Base-by-base conservation (phyloP, 495 filamentous ascomycete species). In the Hypoxylon cercidicola region DNA sequence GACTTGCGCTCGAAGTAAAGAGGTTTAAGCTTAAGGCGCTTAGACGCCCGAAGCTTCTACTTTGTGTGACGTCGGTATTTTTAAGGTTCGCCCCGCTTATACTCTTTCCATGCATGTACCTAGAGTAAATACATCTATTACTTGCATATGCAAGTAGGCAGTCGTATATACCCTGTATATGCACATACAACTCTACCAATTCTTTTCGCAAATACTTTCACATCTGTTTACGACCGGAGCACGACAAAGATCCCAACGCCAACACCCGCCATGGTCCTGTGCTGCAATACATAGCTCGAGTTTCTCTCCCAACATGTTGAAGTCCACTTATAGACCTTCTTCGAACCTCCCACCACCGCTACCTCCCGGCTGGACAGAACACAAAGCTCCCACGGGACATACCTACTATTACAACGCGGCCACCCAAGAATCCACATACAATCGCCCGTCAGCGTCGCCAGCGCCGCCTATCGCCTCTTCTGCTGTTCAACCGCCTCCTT, bases 371-470 rank as follows among this genome's bases (percentile, higher is more conserved):
- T 98, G 93, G 93, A 92, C 91, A 21, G 91, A 96, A 75, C 93
- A 97, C 77, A 93, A 90, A 80, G 91, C 94, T 57, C 93, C 93
- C 13, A 89, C 90, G 56, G 93, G 93, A 5, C 93, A 96, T 71
- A 81, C 84, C 12, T 97, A 96, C 77, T 97, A 93, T 73, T 95
- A 96, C 78, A 90, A 97, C 78, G 79, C 87, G n/a, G 76, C 82
- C 28, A 97, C 92, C 0, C 93, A 96, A 70, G 79, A 90, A 72
- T 97, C 94, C 1, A 97, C 93, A 37, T 97, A 97, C 72, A 88
- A 83, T 16, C 85, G 90, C 45, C 93, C 93, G 5, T 72, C 75
- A 55, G 68, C 34, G 4, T 57, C 74, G 5, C 50, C 77, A 28
- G 60, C 71, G 35, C 69, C 78, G 30, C 30, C 30, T 20, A 63